Evolutionary conservation across 2,329 filamentous ascomycete genomes (phyloP), one percentile per base, ranked within the genome.

Genomic region (Sordariomycetes sp.): DNA sequence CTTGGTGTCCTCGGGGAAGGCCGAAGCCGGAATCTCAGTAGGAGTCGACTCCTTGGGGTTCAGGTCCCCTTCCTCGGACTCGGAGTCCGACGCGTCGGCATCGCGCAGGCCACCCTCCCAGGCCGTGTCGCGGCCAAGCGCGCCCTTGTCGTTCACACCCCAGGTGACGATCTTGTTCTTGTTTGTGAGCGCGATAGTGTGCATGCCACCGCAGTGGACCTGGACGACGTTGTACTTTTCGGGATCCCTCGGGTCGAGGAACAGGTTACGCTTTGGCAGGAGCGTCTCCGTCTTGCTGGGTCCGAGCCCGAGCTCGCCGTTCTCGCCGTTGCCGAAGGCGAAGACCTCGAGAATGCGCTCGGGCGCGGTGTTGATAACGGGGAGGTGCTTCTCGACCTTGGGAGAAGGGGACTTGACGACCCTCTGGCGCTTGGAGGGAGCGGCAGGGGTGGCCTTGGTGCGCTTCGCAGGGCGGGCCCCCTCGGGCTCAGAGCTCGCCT

Each of bases 71-170:
- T 58, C 75, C 10, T 76, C 78, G 10, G 78, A 79, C 22, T 80
- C 81, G 16, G 77, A 76, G 58, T 83, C 79, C 18, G 46, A 70
- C 1, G 66, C 78, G 35, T 78, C 78, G 60, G 77, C 73, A 58
- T 85, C 81, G 59, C 81, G 77, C 40, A 81, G 70, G 20, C 83
- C 83, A 54, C 86, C 86, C 2, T 86, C 81, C 79, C 85, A 87
- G 16, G 74, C 74, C 3, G 88, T 91, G 67, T 89, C 81, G 66
- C 90, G 80, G 50, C 90, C 90, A 43, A 95, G 79, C 10, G 90
- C 88, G 61, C 88, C 87, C 67, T 91, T 85, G 67, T 95, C 90
- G 68, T 94, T 94, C 64, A 94, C 89, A 58, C 90, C 90, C 90
- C 90, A 95, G 34, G 88, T 91, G 57, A 90, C 74, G 64, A 95